These are phyloP conservation scores for Cucurbita maxima DNA, from an alignment of 306 rosid species.

Conservation along the genomic window DNA sequence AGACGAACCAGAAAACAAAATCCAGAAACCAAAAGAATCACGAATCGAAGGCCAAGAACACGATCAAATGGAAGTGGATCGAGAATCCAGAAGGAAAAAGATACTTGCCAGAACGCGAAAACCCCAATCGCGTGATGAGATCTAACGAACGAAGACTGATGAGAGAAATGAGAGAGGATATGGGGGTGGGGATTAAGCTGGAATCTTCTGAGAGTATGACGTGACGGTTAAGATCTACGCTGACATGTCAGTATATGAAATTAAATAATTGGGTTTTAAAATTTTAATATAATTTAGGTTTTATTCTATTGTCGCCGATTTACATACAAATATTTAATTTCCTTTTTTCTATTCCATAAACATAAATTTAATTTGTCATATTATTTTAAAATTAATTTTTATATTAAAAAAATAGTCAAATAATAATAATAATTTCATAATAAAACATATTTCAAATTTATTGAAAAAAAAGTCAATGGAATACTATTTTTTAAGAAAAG, in stretches of 20 bases:
- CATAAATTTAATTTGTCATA: too few species aligned
- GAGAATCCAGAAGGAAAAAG: neutral
- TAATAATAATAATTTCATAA: too few species aligned
- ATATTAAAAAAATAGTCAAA: too few species aligned
- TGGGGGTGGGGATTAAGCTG: neutral
- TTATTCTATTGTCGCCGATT: too few species aligned
- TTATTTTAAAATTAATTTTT: too few species aligned
- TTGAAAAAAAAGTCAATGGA: too few species aligned
- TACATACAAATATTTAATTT: too few species aligned
- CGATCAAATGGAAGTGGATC: neutral
- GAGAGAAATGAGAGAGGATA: neutral
- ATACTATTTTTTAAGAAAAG: too few species aligned
- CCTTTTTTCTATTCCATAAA: too few species aligned
- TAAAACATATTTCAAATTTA: too few species aligned
- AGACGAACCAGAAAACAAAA: neutral
- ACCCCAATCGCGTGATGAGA: neutral
- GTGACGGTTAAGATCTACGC: slow-evolving; percentile 7
- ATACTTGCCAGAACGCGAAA: neutral
- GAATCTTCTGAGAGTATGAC: neutral
- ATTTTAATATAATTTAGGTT: too few species aligned
- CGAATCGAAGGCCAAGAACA: neutral
- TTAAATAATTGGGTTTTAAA: too few species aligned
- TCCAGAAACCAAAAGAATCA: neutral
- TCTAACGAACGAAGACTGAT: neutral
- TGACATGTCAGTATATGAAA: neutral